These are phyloP conservation scores for Capsicum pubescens DNA, from an alignment of 257 asterid species.

Conservation along the genomic window DNA sequence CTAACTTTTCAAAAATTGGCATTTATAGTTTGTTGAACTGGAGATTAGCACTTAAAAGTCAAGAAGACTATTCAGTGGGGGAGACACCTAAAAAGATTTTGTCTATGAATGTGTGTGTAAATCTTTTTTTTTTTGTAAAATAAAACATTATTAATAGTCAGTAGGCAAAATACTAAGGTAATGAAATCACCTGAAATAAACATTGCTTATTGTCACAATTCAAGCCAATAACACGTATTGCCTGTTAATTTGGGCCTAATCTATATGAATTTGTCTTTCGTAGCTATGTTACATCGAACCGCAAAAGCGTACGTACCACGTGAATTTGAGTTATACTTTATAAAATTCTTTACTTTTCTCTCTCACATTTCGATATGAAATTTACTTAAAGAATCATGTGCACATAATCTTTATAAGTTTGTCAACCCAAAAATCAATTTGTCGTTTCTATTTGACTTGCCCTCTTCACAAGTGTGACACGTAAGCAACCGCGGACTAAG, in stretches of 20 bases:
- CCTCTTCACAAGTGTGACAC: background rate
- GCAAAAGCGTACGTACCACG: background rate
- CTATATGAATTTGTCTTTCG: background rate
- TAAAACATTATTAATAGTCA: background rate
- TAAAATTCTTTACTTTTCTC: background rate
- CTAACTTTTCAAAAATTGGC: slow-evolving; percentile 3
- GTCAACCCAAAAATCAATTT: background rate
- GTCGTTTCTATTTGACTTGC: background rate
- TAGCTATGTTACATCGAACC: background rate
- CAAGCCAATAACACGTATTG: too few relatives aligned
- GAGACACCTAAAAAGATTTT: background rate
- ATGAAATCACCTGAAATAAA: background rate
- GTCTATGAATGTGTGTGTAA: background rate
- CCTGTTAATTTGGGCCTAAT: too few relatives aligned
- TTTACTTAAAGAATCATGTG: accelerated
- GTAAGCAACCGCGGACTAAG: background rate
- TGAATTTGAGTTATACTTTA: background rate
- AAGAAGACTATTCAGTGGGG: background rate
- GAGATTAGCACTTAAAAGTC: background rate
- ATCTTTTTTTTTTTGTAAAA: background rate
- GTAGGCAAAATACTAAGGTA: background rate
- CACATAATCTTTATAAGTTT: background rate
- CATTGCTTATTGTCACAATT: too few relatives aligned
- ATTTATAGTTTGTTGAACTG: background rate
- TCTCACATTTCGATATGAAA: accelerated